Conservation (phyloP, 179 eudicot species). For the Beta lomatogona region DNA sequence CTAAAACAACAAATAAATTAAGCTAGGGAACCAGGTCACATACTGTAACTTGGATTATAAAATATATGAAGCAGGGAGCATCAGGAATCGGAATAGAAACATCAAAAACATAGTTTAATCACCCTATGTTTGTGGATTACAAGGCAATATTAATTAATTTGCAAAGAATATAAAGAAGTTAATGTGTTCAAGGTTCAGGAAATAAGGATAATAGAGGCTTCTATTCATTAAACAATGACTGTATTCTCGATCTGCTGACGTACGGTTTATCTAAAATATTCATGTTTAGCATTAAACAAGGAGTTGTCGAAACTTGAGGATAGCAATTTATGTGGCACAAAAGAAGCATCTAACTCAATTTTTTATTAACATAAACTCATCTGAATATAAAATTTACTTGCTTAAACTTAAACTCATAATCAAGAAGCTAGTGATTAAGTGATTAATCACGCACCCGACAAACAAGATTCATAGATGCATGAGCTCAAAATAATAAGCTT, state of each 20-base stretch:
- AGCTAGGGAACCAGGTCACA: constrained; percentile 39
- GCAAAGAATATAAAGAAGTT: constrained; percentile 36
- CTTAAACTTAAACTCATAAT: constrained; percentile 15
- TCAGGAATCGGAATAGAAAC: constrained; percentile 91
- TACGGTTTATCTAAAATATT: constrained; percentile 13
- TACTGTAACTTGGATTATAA: constrained; percentile 23
- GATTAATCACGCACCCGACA: constrained; percentile 47
- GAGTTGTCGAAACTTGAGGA: constrained; percentile 47
- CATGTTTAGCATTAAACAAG: constrained; percentile 30
- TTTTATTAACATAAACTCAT: constrained; percentile 9
- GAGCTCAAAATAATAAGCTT: constrained; percentile 33
- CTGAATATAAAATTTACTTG: neutral
- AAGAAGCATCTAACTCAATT: constrained; percentile 52
- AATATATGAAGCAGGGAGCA: constrained; percentile 39
- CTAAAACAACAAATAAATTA: constrained; percentile 43
- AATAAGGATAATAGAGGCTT: constrained; percentile 69
- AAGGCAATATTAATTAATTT: constrained; percentile 31
- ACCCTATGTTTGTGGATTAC: constrained; percentile 45
- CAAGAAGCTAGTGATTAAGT: constrained; percentile 31
- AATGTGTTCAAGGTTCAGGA: constrained; percentile 81
- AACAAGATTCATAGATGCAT: constrained; percentile 47
- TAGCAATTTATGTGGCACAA: constrained; percentile 44
- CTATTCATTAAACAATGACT: constrained; percentile 51
- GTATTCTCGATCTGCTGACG: constrained; percentile 46
- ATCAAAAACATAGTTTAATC: constrained; percentile 75